Percentiles rank a stretch among this genome's conserved stretches.
Conservation (phyloP, 2,329 filamentous ascomycete species). For the Teratosphaeria viscida region DNA sequence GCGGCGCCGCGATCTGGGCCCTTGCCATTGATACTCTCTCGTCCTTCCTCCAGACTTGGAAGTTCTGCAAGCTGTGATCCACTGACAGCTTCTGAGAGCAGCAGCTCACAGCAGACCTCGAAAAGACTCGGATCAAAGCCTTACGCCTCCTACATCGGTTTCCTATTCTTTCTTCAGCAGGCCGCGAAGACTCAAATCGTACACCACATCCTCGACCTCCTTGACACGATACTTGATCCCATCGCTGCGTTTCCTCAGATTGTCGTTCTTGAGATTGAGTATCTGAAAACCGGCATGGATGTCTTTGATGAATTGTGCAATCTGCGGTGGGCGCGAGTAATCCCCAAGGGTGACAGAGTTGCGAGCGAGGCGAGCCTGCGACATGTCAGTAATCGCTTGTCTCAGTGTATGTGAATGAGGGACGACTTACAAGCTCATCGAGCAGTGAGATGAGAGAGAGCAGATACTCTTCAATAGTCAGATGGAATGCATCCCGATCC, state of each 20-base stretch:
- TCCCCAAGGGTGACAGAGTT: conserved; percentile 92
- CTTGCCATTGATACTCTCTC: background rate
- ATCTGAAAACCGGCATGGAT: conserved; percentile 93
- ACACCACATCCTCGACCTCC: conserved; percentile 96
- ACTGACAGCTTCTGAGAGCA: background rate
- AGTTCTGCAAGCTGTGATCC: background rate
- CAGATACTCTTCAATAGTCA: conserved; percentile 96
- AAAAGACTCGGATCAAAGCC: background rate
- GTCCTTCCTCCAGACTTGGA: background rate
- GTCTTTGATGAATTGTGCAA: conserved; percentile 89
- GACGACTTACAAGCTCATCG: conserved; percentile 61
- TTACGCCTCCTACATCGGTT: background rate
- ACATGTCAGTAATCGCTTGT: background rate
- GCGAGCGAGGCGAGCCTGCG: conserved; percentile 68
- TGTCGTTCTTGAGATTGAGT: conserved; percentile 94
- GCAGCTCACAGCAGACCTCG: background rate
- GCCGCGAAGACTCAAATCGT: conserved; percentile 82
- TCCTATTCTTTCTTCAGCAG: conserved; percentile 32
- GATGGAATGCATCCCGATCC: conserved; percentile 79
- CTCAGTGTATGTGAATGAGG: too few relatives aligned
- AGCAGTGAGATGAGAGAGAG: conserved; percentile 77
- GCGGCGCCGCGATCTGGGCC: too few relatives aligned
- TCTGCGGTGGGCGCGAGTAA: conserved; percentile 72
- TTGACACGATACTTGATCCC: conserved; percentile 96
- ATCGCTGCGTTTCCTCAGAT: conserved; percentile 75